Conservation (phyloP, 306 rosid species). For the Datisca glomerata region DNA sequence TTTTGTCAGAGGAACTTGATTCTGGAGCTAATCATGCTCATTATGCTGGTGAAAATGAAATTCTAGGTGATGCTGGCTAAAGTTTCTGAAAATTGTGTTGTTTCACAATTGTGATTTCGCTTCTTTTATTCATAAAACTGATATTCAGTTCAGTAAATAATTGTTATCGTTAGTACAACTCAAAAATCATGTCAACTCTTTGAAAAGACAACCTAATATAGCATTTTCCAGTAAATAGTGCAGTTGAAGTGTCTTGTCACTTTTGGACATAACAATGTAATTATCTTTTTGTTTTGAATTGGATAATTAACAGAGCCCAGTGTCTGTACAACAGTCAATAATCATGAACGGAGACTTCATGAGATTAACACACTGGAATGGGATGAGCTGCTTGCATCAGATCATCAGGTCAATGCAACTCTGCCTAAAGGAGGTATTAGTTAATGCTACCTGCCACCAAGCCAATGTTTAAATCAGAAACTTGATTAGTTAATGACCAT, state of each 20-base stretch:
- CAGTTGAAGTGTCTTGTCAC: no score
- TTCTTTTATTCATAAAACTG: no score
- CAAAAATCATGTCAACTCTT: no score
- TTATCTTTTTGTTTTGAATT: constrained; percentile 17
- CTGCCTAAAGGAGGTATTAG: constrained; percentile 47
- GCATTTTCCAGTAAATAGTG: no score
- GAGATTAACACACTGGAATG: constrained; percentile 97
- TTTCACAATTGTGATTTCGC: no score
- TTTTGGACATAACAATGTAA: no score
- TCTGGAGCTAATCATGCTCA: constrained; percentile 38
- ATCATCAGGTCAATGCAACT: constrained; percentile 27
- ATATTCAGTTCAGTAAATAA: no score
- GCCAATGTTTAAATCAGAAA: constrained; percentile 11
- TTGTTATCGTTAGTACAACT: no score
- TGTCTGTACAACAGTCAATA: constrained; percentile 26
- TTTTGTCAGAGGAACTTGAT: constrained; percentile 67
- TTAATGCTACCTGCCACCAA: constrained; percentile 11
- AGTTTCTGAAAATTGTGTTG: constrained; percentile 12
- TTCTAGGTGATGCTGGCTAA: constrained; percentile 18
- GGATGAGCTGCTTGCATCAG: constrained; percentile 75
- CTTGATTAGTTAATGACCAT: constrained; percentile 11
- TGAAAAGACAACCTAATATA: no score
- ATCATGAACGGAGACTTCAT: constrained; percentile 56
- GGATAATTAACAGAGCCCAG: constrained; percentile 34
- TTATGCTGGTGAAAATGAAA: constrained; percentile 36